phyloP scores from a whole-genome alignment of 371 early-diverging fungal species.

The Mortierella sp. region DNA sequence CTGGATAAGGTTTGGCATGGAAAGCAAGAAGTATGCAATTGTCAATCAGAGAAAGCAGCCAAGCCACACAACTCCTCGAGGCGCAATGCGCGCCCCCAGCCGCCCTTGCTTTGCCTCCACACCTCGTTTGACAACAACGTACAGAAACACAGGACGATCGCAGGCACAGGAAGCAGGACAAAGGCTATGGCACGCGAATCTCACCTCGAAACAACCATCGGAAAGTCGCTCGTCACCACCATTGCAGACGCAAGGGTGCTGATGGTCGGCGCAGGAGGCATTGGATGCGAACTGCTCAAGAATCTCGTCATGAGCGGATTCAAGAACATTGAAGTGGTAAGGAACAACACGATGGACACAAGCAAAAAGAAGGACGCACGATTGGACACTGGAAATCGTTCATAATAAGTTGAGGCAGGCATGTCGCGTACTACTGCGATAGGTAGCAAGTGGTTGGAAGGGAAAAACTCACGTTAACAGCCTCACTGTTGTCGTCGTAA shows the following conservation, averaged over 20 bases:
- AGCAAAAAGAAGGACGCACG: neutral
- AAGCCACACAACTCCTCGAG: neutral
- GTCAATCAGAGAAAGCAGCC: neutral
- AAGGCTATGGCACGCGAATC: conserved; percentile 40
- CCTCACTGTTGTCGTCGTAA: conserved; percentile 3
- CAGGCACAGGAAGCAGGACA: neutral
- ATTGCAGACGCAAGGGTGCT: conserved; percentile 64
- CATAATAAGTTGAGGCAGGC: no score
- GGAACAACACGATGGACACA: neutral
- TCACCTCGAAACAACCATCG: conserved; percentile 50
- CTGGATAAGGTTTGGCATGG: neutral
- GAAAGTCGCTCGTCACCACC: conserved; percentile 31
- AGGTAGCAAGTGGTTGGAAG: neutral
- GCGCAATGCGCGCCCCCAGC: neutral
- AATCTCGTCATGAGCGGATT: conserved; percentile 94
- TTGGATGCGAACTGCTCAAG: conserved; percentile 99
- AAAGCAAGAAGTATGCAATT: neutral
- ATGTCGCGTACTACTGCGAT: neutral
- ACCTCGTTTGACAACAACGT: neutral
- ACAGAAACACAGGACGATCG: neutral
- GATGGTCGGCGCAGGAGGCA: conserved; percentile 97
- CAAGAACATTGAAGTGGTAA: conserved; percentile 83
- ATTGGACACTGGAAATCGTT: no score
- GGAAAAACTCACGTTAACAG: neutral
- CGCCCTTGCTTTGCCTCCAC: neutral